Conservation (phyloP, 148 eudicot species). For the Linanthus parryae region DNA sequence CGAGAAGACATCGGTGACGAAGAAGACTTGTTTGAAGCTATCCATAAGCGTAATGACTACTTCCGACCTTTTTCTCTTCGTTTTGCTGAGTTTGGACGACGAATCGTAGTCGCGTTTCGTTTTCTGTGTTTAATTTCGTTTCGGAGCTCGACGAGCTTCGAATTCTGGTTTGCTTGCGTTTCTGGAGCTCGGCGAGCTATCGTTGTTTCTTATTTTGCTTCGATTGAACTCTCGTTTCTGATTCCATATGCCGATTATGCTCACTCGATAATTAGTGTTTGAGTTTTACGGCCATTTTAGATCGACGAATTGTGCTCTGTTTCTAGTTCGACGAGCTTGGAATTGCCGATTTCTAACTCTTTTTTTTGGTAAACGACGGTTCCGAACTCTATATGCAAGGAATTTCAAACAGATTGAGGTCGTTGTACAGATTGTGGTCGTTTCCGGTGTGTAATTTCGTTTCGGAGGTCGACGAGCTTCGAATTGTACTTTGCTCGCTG, state of each 20-base stretch:
- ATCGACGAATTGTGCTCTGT: neutral
- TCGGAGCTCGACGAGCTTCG: too few species aligned
- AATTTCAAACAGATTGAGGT: too few species aligned
- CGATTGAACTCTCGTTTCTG: constrained; percentile 82
- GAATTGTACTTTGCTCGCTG: too few species aligned
- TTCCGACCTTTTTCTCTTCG: neutral
- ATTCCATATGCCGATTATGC: constrained; percentile 59
- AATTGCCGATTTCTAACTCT: neutral
- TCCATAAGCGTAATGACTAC: constrained; percentile 49
- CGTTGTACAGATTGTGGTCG: neutral
- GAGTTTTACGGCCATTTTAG: neutral
- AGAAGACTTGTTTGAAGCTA: too few species aligned
- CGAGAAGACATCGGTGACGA: constrained; percentile 81
- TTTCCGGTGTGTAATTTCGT: too few species aligned
- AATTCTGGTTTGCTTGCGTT: too few species aligned
- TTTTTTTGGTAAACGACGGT: constrained; percentile 8
- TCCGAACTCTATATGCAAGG: too few species aligned
- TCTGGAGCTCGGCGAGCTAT: too few species aligned
- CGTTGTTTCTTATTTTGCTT: constrained; percentile 9
- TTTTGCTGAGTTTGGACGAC: neutral
- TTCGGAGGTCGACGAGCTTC: too few species aligned
- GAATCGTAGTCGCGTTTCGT: too few species aligned
- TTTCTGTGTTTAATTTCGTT: too few species aligned
- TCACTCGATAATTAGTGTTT: neutral
- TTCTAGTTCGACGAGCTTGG: too few species aligned